These are phyloP conservation scores for Sporothrix sp. DNA, from an alignment of 2,329 filamentous ascomycete species.

Conservation along the genomic window DNA sequence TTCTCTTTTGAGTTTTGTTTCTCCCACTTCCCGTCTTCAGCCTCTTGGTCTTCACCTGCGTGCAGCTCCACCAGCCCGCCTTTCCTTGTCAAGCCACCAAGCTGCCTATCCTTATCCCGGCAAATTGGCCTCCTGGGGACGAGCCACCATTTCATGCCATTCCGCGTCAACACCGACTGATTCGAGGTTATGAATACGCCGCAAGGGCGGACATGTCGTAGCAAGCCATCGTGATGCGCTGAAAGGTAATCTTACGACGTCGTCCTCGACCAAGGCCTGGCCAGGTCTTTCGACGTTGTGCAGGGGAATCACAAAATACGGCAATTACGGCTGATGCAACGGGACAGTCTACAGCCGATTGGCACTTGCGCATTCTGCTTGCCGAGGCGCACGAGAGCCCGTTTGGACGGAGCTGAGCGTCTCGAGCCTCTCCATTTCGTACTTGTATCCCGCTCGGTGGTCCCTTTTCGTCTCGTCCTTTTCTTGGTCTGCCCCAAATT, in stretches of 20 bases:
- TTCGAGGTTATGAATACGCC: too few species aligned
- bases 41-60: neutral
- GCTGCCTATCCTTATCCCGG: slow-evolving; percentile 4
- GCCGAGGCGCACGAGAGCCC: too few species aligned
- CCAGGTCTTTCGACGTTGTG: too few species aligned
- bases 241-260: neutral
- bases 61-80: neutral
- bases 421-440: too few species aligned
- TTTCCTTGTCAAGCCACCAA: neutral
- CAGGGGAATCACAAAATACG: neutral
- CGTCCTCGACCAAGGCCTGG: too few species aligned
- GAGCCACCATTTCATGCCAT: neutral
- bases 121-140: neutral
- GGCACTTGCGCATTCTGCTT: neutral
- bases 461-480: too few species aligned
- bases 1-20: neutral
- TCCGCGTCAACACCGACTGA: neutral
- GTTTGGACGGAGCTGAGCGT: neutral
- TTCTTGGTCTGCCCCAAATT: slow-evolving; percentile 8
- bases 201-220: too few species aligned
- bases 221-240: too few species aligned
- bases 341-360: neutral
- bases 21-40: neutral
- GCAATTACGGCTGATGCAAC: neutral
- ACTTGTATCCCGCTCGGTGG: too few species aligned